Conservation (phyloP, 148 eudicot genomes). For the Rheum nobile region DNA sequence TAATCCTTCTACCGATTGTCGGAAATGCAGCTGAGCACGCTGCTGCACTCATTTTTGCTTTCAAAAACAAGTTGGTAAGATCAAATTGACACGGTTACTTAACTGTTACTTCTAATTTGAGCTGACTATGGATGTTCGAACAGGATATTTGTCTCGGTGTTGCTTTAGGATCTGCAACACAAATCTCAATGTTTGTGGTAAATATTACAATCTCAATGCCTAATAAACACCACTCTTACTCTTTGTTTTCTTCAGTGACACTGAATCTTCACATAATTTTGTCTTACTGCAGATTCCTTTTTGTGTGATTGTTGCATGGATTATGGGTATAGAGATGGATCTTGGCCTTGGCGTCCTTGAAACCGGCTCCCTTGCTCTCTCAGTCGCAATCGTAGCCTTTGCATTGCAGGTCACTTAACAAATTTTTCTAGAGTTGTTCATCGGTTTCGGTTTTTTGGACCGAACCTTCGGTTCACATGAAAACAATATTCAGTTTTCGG, state of each 20-base stretch:
- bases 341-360: slow-evolving; percentile 52
- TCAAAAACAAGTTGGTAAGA: slow-evolving; percentile 62
- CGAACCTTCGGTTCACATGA: too few species aligned
- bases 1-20: slow-evolving; percentile 66
- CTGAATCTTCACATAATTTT: neutral
- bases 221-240: too few species aligned
- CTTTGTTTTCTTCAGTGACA: neutral
- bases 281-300: slow-evolving; percentile 41
- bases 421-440: too few species aligned
- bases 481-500: too few species aligned
- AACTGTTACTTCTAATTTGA: neutral
- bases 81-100: neutral
- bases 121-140: neutral
- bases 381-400: slow-evolving; percentile 45
- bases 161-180: slow-evolving; percentile 78
- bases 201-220: slow-evolving; percentile 4
- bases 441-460: too few species aligned
- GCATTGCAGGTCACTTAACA: slow-evolving; percentile 44
- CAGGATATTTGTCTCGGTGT: slow-evolving; percentile 80
- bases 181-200: slow-evolving; percentile 77
- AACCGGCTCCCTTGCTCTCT: slow-evolving; percentile 44
- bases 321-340: slow-evolving; percentile 51
- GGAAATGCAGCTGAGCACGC: slow-evolving; percentile 96
- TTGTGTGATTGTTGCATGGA: slow-evolving; percentile 68
- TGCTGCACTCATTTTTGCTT: slow-evolving; percentile 67